Evolutionary conservation across 306 rosid species (phyloP), one percentile per base, ranked within the genome.

Genomic region (Canavalia gladiata): DNA sequence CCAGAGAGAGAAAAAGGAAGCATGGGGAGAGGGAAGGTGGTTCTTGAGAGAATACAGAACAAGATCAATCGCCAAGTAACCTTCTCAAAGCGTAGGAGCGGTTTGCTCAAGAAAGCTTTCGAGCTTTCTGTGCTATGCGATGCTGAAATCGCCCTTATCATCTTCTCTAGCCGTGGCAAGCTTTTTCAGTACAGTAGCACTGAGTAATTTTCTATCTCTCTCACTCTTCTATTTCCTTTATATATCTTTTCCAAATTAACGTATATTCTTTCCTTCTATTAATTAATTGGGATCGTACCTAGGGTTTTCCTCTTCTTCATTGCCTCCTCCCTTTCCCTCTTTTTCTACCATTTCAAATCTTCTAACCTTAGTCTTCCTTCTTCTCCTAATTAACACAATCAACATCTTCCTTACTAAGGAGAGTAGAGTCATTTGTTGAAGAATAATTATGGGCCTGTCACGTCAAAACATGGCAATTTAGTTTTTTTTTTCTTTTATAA

Each of bases 31-130:
- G 94, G 97, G 49, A 90, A 80, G 80, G 98, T 92, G 45, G 92
- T 89, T 33, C 33, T 94, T 81, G 95, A 90, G 90, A 94, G 92
- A 76, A 94, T 94, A 86, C 89, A 94, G 80, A 94, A 92, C 92
- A 94, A 89, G 83, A 90, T 88, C 65, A 94, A 90, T 76, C 81
- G 97, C n/a, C 97, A 92, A 84, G 98, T 94, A 3, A 90, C 94
- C 9, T 94, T 94, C 86, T 84, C 98, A 64, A 92, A 94, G 86
- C 74, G 98, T 1, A 88, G 97, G 64, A 84, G 86, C 59, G 92
- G 98, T 41, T 84, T 94, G 86, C 73, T 90, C 9, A 94, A 94
- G 92, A 94, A 94, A 83, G 97, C 97, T 0, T 85, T 74, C 8
- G 98, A 94, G 84, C 89, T 94, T 4, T 89, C 97, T 45, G 92